Evolutionary conservation across 2,329 filamentous ascomycete species (phyloP), one percentile per base, ranked within the genome.

Genomic region (Botryotinia narcissicola): DNA sequence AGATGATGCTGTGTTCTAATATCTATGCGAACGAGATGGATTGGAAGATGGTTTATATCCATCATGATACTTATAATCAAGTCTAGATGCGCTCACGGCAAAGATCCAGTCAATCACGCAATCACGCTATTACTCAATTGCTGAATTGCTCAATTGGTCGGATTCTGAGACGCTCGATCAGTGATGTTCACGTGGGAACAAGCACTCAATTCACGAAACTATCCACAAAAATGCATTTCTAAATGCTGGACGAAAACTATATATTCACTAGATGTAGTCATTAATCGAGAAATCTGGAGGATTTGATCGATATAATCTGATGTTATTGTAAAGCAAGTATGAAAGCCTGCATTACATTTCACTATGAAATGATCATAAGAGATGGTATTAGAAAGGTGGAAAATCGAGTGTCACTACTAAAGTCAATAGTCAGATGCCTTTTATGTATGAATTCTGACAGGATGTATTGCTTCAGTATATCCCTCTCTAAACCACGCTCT

Each of bases 361-460:
- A 44, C 42, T 2, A 7, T 20, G 25, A 29, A 12, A 16, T 8
- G 6, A 8, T 54, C 3, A 29, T 7, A n/a, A 51, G 9, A 51
- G 10, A 51, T 51, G 48, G 10, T n/a, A n/a, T 54, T n/a, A 7
- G 1, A 54, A 51, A 51, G 46, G 22, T 25, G 1, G 46, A 29
- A 54, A 29, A 25, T 54, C 25, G 48, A 16, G 12, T 54, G 6
- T 16, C 10, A 54, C 8, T 16, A 16, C 12, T 16, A 6, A 6
- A 16, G 25, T n/a, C 12, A 6, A n/a, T n/a, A 7, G 12, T 54
- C 5, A 54, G 48, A n/a, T 4, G 2, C 48, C 12, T 9, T 54
- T 54, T 2, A 54, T 54, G 0, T n/a, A 6, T n/a, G 14, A 0
- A 54, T n/a, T 8, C 6, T n/a, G 25, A 16, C 2, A n/a, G 5